A percentile compares a stretch with the other conserved stretches of the same genome.
Evolutionary conservation across 176 grass and related monocot genomes (phyloP).

Genomic region (Aegilops longissima): DNA sequence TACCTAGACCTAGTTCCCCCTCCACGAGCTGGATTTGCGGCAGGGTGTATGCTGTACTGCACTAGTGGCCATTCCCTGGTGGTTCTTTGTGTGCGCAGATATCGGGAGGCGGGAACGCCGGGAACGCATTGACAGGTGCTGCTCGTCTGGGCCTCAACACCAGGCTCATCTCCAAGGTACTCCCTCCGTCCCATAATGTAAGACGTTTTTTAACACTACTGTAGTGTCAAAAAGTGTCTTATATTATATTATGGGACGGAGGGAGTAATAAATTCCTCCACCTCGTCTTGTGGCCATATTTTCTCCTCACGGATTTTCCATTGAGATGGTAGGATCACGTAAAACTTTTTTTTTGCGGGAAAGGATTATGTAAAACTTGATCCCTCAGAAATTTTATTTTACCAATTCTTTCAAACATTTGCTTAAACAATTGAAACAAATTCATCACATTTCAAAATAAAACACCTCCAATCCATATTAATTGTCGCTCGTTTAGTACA

Average conservation of each 20-base stretch:
- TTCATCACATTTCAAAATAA: no score
- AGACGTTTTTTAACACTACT: no score
- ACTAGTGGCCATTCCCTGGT: not conserved
- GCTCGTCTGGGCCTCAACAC: conserved; percentile 47
- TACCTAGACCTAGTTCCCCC: not conserved
- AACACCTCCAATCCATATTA: no score
- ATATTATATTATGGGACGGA: no score
- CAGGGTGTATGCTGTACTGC: not conserved
- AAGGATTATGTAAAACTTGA: no score
- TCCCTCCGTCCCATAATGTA: no score
- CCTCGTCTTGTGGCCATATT: not conserved
- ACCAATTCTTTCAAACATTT: no score
- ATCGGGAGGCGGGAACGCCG: conserved; percentile 49
- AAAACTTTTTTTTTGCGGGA: no score
- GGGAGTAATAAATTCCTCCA: not conserved
- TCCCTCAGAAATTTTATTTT: no score
- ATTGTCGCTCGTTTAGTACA: no score
- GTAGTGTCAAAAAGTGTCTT: no score
- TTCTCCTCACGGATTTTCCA: not conserved
- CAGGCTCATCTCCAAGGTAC: conserved; percentile 53
- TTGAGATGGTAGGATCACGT: not conserved
- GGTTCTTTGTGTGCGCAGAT: conserved; percentile 24
- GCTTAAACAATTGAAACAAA: no score
- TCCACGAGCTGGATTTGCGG: not conserved
- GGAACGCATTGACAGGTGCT: conserved; percentile 47